Evolutionary conservation across 2,329 filamentous ascomycete species (phyloP).

Genomic region (Graphilbum sp.): DNA sequence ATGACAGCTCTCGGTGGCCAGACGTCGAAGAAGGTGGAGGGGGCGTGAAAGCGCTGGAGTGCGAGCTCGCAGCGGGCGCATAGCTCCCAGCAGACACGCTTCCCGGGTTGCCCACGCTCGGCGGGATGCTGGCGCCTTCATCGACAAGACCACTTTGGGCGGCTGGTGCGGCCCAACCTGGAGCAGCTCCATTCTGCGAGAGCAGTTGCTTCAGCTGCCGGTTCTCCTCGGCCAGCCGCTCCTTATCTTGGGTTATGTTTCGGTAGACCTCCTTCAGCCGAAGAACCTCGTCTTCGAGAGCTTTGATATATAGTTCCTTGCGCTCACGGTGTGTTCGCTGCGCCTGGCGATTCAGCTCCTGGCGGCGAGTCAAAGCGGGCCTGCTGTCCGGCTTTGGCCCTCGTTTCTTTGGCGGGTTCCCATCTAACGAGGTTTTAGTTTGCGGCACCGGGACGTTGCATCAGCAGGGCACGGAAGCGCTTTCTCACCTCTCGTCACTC

Average conservation of each 20-base stretch:
- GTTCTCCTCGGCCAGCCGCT: conserved; percentile 65
- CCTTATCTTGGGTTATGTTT: conserved; percentile 57
- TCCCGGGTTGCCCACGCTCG: conserved; percentile 31
- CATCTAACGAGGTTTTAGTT: too few species aligned
- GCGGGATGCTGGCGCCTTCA: conserved; percentile 28
- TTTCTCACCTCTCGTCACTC: conserved; percentile 51
- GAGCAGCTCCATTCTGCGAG: conserved; percentile 32
- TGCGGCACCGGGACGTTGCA: too few species aligned
- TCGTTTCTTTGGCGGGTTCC: conserved; percentile 70
- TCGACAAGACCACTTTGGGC: conserved; percentile 16
- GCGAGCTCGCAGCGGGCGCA: conserved; percentile 24
- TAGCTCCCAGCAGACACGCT: conserved; percentile 51
- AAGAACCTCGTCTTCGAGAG: conserved; percentile 79
- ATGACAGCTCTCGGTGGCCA: conserved; percentile 9
- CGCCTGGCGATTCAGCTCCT: conserved; percentile 89
- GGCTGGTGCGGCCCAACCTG: neutral
- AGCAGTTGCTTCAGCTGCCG: conserved; percentile 47
- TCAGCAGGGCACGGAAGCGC: neutral
- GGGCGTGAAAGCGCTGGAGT: conserved; percentile 25
- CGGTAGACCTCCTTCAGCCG: conserved; percentile 76
- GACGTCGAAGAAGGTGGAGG: conserved; percentile 20
- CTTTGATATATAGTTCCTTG: conserved; percentile 92
- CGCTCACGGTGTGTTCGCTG: conserved; percentile 90
- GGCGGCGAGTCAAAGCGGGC: conserved; percentile 76
- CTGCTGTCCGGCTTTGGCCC: conserved; percentile 96